phyloP scores from a whole-genome alignment of 371 early-diverging fungal genomes.

The Encephalitozoon hellem region DNA sequence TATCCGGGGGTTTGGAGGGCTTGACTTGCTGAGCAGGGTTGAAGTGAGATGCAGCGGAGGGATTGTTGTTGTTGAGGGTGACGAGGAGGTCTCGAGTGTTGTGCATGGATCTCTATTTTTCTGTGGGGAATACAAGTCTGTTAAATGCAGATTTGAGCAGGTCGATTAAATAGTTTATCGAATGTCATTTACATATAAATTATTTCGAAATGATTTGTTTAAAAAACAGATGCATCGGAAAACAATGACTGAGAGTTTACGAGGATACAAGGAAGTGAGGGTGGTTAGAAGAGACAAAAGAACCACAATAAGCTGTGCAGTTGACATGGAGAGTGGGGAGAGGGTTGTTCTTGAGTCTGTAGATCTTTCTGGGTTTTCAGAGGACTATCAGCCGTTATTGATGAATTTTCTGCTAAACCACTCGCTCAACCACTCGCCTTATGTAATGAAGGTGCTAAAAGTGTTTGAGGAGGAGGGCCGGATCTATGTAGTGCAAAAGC shows the following conservation, averaged over 20 bases:
- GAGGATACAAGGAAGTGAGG: not conserved
- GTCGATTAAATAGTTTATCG: not conserved
- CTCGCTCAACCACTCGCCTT: not conserved
- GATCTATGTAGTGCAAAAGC: not conserved
- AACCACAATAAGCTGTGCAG: not conserved
- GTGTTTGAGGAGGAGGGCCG: not conserved
- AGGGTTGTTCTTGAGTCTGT: not conserved
- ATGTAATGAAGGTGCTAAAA: not conserved
- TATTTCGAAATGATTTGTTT: constrained; percentile 4
- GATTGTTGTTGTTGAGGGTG: not conserved
- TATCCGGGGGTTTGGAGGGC: constrained; percentile 7
- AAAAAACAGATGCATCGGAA: constrained; percentile 7
- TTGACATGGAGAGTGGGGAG: not conserved
- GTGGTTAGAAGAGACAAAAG: not conserved
- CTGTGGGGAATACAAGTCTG: constrained; percentile 4
- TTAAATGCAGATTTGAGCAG: constrained; percentile 10
- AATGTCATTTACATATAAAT: not conserved
- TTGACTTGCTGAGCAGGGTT: constrained; percentile 6
- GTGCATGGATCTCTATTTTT: constrained; percentile 18
- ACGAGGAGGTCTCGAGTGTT: not conserved
- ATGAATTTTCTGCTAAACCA: not conserved
- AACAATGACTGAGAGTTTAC: not conserved
- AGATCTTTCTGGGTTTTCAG: not conserved
- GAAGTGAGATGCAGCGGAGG: not conserved
- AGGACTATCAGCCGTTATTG: not conserved